Percentiles rank a stretch among this genome's conserved stretches.
Conservation (phyloP, 129 eudicot species). For the Chrysanthemum makinoi region DNA sequence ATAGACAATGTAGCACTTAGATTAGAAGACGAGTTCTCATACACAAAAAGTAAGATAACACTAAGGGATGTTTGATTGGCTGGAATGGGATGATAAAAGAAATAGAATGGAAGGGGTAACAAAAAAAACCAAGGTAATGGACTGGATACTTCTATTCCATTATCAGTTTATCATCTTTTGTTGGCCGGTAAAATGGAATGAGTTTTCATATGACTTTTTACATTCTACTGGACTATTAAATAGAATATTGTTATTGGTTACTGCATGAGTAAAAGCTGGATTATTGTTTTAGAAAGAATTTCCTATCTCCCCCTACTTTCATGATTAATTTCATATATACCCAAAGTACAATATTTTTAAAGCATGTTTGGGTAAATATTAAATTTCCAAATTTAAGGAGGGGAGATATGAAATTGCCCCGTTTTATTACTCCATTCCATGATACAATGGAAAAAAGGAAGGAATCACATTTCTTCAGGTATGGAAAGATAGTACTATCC, state of each 20-base stretch:
- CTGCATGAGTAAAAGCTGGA: too few relatives aligned
- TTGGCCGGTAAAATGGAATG: background rate
- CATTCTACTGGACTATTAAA: too few relatives aligned
- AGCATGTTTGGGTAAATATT: background rate
- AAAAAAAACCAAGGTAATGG: background rate
- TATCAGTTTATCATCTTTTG: background rate
- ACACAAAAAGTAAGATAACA: constrained; percentile 3
- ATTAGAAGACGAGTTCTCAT: constrained; percentile 10
- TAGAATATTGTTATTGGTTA: too few relatives aligned
- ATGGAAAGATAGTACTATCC: background rate
- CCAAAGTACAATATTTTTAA: too few relatives aligned
- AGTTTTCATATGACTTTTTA: background rate
- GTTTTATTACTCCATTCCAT: background rate
- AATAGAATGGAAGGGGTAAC: background rate
- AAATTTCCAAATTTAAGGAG: background rate
- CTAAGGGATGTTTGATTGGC: background rate
- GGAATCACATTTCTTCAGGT: background rate
- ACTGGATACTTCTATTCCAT: background rate
- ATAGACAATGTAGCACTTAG: constrained; percentile 13
- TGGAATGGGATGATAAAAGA: background rate
- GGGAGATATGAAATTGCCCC: background rate
- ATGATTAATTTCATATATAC: too few relatives aligned
- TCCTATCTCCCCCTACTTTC: too few relatives aligned
- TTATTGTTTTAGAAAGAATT: too few relatives aligned
- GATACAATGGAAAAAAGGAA: background rate